These are phyloP conservation scores for Cenchrus purpureus DNA, from an alignment of 176 grass and related monocot genomes.

Conservation along the genomic window DNA sequence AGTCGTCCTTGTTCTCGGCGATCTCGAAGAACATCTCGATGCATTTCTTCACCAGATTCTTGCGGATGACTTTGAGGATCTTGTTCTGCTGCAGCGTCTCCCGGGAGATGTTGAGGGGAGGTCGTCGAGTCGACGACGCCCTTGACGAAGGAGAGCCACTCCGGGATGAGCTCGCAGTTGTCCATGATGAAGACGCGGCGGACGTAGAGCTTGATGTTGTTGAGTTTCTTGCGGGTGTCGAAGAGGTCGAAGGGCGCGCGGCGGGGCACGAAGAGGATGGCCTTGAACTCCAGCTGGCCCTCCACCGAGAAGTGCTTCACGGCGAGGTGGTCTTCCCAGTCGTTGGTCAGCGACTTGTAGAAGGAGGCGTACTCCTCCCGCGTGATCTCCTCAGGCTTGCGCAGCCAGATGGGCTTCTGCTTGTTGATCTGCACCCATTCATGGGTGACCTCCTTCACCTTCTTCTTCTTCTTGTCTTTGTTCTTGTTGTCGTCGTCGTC, in stretches of 20 bases:
- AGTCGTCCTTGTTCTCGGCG: too few species aligned
- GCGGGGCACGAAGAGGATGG: conserved; percentile 61
- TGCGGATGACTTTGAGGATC: conserved; percentile 68
- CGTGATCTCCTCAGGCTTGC: conserved; percentile 67
- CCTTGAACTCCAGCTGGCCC: conserved; percentile 68
- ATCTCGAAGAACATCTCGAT: conserved; percentile 60
- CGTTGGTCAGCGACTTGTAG: conserved; percentile 73
- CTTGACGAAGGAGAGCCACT: conserved; percentile 65
- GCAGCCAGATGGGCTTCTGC: conserved; percentile 76
- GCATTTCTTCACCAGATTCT: conserved; percentile 59
- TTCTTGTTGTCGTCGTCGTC: too few species aligned
- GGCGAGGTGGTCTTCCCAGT: conserved; percentile 63
- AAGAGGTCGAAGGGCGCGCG: conserved; percentile 63
- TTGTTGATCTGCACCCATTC: conserved; percentile 69
- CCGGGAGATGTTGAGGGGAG: conserved; percentile 60
- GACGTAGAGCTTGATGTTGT: conserved; percentile 73
- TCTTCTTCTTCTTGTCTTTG: conserved; percentile 39
- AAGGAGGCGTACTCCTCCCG: conserved; percentile 70
- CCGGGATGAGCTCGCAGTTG: conserved; percentile 69
- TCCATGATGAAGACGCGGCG: conserved; percentile 78
- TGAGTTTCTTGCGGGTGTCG: conserved; percentile 64
- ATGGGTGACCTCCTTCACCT: conserved; percentile 59
- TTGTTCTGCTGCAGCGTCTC: conserved; percentile 72
- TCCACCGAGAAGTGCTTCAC: conserved; percentile 75
- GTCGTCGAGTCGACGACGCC: conserved; percentile 69